Evolutionary conservation across 2,329 filamentous ascomycete species (phyloP), one percentile per base, ranked within the genome.

Genomic region (Akanthomyces dipterigenus): DNA sequence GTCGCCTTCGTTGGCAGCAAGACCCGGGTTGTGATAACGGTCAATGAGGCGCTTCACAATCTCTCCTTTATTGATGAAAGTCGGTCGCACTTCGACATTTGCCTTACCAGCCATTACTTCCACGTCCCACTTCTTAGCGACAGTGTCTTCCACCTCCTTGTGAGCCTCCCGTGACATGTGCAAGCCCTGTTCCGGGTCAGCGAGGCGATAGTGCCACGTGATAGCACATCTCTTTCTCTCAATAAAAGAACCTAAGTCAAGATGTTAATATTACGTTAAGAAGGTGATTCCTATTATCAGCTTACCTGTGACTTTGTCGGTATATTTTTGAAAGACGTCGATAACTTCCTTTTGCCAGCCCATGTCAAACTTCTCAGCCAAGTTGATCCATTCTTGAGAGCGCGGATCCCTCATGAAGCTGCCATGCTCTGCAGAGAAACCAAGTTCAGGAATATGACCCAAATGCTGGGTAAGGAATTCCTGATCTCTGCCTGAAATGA

Each of bases 71-170:
- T 98, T 98, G 77, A 99, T 92, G 70, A 96, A 96, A 1, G 88
- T 93, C 31, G 93, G 93, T n/a, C 95, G 88, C 36, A 98, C 93
- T 75, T 99, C 95, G 28, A 99, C 81, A 72, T 98, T 98, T 64
- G 93, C 93, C 78, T 98, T 99, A 68, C 95, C 95, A 0, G 87
- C 85, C 92, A 98, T 98, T 63, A 99, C 92, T 69, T 98, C 93
- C 3, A 98, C 90, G 53, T 96, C 92, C 84, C 88, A 96, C 65
- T 86, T 86, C 70, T 87, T 88, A 56, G 79, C 87, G 0, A 96
- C 88, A 0, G 86, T 90, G 5, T 82, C 78, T 71, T 96, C 88
- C 18, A 99, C 83, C 66, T 93, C 86, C 72, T 88, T 89, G 65
- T 92, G 88, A 70, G 91, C 96, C 71, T 93, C 88, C 26, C 82